Percentiles rank a stretch among this genome's conserved stretches.
These are phyloP conservation scores for Paramecium primaurelia DNA, from an alignment of 73 alveolate genomes.

Conservation along the genomic window DNA sequence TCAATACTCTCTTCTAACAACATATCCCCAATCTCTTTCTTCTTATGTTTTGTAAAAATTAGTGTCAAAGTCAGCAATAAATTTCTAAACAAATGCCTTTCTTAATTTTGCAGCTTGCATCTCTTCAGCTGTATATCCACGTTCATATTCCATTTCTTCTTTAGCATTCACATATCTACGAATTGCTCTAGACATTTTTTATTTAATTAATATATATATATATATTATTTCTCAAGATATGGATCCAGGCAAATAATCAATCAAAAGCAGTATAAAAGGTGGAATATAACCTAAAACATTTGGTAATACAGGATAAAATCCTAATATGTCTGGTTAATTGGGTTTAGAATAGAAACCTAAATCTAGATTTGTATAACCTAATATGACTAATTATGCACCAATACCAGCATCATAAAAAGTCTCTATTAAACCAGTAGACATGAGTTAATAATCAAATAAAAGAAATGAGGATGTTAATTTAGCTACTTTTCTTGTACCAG, in stretches of 20 bases:
- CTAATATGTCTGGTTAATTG: slow-evolving; percentile 11
- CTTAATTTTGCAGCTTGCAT: slow-evolving; percentile 60
- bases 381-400: not conserved
- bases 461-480: not conserved
- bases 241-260: not conserved
- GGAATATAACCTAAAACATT: not conserved
- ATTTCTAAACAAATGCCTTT: slow-evolving; percentile 55
- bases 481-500: not conserved
- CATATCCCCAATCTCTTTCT: slow-evolving; percentile 89
- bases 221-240: not conserved
- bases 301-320: not conserved
- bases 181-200: slow-evolving; percentile 60
- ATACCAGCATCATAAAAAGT: not conserved
- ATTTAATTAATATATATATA: slow-evolving; percentile 1
- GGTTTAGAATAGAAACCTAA: not conserved
- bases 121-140: slow-evolving; percentile 49
- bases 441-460: not conserved
- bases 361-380: not conserved
- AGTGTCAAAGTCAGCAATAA: slow-evolving; percentile 56
- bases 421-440: not conserved
- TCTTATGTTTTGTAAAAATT: slow-evolving; percentile 71
- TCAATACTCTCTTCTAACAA: slow-evolving; percentile 80
- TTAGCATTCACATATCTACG: slow-evolving; percentile 60
- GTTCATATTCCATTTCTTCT: slow-evolving; percentile 51
- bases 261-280: not conserved